Conservation (phyloP, 2,329 filamentous ascomycete genomes). For the Pseudogymnoascus sp. region DNA sequence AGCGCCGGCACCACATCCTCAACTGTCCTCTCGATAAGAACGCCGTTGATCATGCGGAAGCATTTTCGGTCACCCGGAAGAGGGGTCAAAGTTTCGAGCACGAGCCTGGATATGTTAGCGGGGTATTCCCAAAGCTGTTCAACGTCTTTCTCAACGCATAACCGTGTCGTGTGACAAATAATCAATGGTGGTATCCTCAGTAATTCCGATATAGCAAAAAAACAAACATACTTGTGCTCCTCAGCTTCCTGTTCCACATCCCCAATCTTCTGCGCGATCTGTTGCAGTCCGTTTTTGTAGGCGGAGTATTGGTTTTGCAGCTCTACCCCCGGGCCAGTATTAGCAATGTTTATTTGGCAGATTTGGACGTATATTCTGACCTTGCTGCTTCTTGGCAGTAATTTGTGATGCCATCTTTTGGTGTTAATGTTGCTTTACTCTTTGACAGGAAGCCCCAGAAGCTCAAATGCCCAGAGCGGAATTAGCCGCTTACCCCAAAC, state of each 20-base stretch:
- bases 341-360: constrained; percentile 3
- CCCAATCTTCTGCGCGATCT: constrained; percentile 91
- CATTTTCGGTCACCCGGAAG: constrained; percentile 83
- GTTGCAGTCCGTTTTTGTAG: constrained; percentile 73
- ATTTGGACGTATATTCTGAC: constrained; percentile 15
- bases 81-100: constrained; percentile 82
- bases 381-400: constrained; percentile 29
- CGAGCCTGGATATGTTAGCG: constrained; percentile 53
- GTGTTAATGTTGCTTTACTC: constrained; percentile 7
- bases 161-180: background rate
- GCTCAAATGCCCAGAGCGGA: background rate
- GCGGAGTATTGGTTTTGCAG: constrained; percentile 72
- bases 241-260: constrained; percentile 96
- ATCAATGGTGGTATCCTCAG: background rate
- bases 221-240: constrained; percentile 79
- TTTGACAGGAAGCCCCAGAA: constrained; percentile 3
- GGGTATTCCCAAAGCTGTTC: background rate
- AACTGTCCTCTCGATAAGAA: constrained; percentile 88
- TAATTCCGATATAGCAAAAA: constrained; percentile 9
- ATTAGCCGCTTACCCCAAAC: background rate
- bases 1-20: constrained; percentile 85
- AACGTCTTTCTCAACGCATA: background rate
- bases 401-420: constrained; percentile 26
- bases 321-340: constrained; percentile 41
- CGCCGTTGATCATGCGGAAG: constrained; percentile 97